Evolutionary conservation across 179 eudicot species (phyloP).

Genomic region (Camellia oleifera): DNA sequence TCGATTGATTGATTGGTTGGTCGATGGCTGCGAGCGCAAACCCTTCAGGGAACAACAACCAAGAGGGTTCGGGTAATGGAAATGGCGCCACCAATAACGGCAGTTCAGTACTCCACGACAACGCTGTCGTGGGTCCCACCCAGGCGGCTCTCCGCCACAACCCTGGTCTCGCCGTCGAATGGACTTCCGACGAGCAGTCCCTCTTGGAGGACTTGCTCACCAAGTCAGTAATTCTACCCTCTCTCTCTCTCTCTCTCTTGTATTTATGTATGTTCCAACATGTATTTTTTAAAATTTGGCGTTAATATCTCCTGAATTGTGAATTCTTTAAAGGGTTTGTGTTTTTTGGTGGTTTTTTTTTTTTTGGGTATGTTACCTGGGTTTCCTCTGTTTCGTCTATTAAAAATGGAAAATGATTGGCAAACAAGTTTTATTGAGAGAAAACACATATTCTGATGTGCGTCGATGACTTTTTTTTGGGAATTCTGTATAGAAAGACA

Average conservation of each 20-base stretch:
- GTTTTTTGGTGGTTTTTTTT: not conserved
- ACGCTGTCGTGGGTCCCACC: conserved; percentile 35
- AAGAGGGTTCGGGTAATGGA: conserved; percentile 16
- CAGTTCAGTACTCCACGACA: conserved; percentile 32
- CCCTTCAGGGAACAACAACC: conserved; percentile 9
- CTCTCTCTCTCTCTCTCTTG: not conserved
- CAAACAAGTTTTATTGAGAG: no score
- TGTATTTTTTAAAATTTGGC: not conserved
- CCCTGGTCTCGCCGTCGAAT: conserved; percentile 51
- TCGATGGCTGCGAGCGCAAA: conserved; percentile 27
- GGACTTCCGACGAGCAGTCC: conserved; percentile 82
- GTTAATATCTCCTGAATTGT: not conserved
- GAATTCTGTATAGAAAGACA: no score
- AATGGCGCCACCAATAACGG: conserved; percentile 27
- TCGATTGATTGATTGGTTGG: not conserved
- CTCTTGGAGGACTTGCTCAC: conserved; percentile 61
- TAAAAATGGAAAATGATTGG: no score
- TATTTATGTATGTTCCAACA: not conserved
- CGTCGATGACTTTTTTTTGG: no score
- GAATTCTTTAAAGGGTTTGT: not conserved
- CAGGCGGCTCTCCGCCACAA: conserved; percentile 44
- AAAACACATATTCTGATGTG: no score
- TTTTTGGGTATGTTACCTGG: not conserved
- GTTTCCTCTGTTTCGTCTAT: not conserved
- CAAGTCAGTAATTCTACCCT: conserved; percentile 44